Percentiles rank a stretch among this genome's conserved stretches.
Evolutionary conservation across 2,329 filamentous ascomycete genomes (phyloP).

Genomic region (Colletotrichum coccodes): DNA sequence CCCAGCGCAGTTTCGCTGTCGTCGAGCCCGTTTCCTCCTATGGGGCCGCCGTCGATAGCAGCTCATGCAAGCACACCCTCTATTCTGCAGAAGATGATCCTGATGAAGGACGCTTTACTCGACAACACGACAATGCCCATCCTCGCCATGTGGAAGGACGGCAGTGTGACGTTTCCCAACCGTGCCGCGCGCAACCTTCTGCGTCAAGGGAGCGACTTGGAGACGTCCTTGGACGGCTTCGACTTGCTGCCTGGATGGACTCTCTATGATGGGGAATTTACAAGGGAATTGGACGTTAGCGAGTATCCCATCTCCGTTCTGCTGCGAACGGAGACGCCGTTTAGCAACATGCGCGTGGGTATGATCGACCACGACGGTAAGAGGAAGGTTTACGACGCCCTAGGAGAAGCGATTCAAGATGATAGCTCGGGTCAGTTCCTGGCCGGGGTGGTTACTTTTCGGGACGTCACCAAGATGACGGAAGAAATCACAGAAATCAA

Average conservation of each 20-base stretch:
- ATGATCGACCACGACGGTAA: constrained; percentile 65
- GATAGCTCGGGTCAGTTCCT: constrained; percentile 76
- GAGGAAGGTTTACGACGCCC: constrained; percentile 69
- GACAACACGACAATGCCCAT: constrained; percentile 81
- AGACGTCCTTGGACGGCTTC: constrained; percentile 55
- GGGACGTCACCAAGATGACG: constrained; percentile 77
- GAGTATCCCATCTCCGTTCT: constrained; percentile 76
- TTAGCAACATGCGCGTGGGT: constrained; percentile 70
- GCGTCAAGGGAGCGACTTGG: constrained; percentile 50
- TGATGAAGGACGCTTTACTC: constrained; percentile 81
- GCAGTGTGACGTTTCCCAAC: constrained; percentile 79
- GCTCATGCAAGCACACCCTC: constrained; percentile 69
- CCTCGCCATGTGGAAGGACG: constrained; percentile 84
- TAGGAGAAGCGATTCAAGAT: constrained; percentile 75
- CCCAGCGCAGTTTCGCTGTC: too few species aligned
- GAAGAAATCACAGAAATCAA: constrained; percentile 76
- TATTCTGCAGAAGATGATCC: constrained; percentile 76
- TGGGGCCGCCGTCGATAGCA: constrained; percentile 70
- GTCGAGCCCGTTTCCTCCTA: constrained; percentile 71
- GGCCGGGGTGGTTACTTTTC: constrained; percentile 76
- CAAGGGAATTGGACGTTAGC: constrained; percentile 60
- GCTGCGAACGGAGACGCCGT: constrained; percentile 68
- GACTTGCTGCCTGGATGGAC: constrained; percentile 70
- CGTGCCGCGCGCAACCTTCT: constrained; percentile 69
- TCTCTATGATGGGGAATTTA: constrained; percentile 75